A percentile compares a stretch with the other conserved stretches of the same genome.
Evolutionary conservation across 768 basidiomycete genomes (phyloP).

Genomic region (Brasilioporus rufonigricans): DNA sequence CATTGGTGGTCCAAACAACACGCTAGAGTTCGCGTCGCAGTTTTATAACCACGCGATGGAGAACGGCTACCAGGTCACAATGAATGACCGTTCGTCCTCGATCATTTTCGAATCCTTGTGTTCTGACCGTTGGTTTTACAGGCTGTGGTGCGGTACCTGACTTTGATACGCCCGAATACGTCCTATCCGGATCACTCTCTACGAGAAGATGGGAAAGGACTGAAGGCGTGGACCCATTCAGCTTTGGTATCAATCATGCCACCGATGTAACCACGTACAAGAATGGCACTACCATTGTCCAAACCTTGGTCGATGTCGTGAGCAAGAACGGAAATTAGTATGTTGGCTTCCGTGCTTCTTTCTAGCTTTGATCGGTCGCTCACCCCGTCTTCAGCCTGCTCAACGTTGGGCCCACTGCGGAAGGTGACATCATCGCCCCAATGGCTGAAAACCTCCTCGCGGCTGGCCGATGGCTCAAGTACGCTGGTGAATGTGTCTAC

Average conservation of each 20-base stretch:
- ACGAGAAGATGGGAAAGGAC: slow-evolving; percentile 54
- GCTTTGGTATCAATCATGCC: slow-evolving; percentile 46
- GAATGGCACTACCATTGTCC: slow-evolving; percentile 47
- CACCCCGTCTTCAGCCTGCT: slow-evolving; percentile 36
- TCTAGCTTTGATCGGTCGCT: background rate
- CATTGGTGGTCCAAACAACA: slow-evolving; percentile 51
- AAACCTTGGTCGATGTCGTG: slow-evolving; percentile 53
- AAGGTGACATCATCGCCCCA: slow-evolving; percentile 49
- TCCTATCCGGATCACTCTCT: slow-evolving; percentile 44
- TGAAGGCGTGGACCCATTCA: slow-evolving; percentile 56
- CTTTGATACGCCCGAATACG: slow-evolving; percentile 57
- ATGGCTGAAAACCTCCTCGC: slow-evolving; percentile 47
- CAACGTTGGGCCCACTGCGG: slow-evolving; percentile 54
- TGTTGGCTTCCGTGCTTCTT: slow-evolving; percentile 11
- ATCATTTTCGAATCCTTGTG: background rate
- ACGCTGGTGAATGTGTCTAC: slow-evolving; percentile 51
- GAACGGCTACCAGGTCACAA: slow-evolving; percentile 45
- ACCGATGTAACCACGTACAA: slow-evolving; percentile 46
- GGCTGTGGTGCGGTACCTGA: slow-evolving; percentile 51
- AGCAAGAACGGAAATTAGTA: slow-evolving; percentile 65
- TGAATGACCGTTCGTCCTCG: slow-evolving; percentile 38
- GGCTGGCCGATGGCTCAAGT: slow-evolving; percentile 51
- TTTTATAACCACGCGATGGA: slow-evolving; percentile 45
- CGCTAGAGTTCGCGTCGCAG: slow-evolving; percentile 42
- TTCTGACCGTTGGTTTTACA: slow-evolving; percentile 15